These are phyloP conservation scores for Aspergillus diversus DNA, from an alignment of 495 filamentous ascomycete genomes.

Conservation along the genomic window DNA sequence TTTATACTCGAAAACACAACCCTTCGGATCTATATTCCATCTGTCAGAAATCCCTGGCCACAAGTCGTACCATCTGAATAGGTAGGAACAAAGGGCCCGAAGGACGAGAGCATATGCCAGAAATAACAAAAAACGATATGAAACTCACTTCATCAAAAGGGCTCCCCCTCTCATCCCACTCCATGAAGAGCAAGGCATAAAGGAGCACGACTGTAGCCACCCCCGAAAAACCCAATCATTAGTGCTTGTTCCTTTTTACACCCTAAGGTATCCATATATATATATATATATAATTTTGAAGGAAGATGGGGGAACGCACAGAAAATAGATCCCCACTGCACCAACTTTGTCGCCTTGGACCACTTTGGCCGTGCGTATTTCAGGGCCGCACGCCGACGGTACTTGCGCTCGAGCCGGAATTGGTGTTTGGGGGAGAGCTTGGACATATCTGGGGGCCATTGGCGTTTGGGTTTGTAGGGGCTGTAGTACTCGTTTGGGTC, in stretches of 20 bases:
- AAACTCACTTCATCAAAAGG: slow-evolving; percentile 60
- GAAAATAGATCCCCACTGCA: slow-evolving; percentile 66
- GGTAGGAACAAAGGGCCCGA: no score
- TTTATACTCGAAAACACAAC: slow-evolving; percentile 39
- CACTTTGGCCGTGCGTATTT: slow-evolving; percentile 76
- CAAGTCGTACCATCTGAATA: no score
- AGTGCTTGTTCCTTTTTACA: not conserved
- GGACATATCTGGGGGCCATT: slow-evolving; percentile 92
- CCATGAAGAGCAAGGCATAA: slow-evolving; percentile 79
- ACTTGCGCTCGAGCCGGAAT: slow-evolving; percentile 68
- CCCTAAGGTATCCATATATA: not conserved
- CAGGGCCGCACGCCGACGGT: slow-evolving; percentile 68
- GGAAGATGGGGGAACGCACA: slow-evolving; percentile 51
- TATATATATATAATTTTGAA: not conserved
- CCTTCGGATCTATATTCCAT: slow-evolving; percentile 38
- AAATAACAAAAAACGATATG: not conserved
- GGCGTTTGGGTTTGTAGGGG: slow-evolving; percentile 76
- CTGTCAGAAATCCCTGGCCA: slow-evolving; percentile 1
- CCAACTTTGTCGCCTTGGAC: slow-evolving; percentile 70
- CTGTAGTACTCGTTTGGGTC: slow-evolving; percentile 43
- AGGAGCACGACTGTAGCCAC: slow-evolving; percentile 59
- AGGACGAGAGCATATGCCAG: not conserved
- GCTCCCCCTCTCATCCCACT: slow-evolving; percentile 65
- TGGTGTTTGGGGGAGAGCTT: slow-evolving; percentile 81
- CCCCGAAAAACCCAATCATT: not conserved